A percentile compares a stretch with the other conserved stretches of the same genome.
Evolutionary conservation across 2,329 filamentous ascomycete species (phyloP).

Genomic region (Monosporascus sp.): DNA sequence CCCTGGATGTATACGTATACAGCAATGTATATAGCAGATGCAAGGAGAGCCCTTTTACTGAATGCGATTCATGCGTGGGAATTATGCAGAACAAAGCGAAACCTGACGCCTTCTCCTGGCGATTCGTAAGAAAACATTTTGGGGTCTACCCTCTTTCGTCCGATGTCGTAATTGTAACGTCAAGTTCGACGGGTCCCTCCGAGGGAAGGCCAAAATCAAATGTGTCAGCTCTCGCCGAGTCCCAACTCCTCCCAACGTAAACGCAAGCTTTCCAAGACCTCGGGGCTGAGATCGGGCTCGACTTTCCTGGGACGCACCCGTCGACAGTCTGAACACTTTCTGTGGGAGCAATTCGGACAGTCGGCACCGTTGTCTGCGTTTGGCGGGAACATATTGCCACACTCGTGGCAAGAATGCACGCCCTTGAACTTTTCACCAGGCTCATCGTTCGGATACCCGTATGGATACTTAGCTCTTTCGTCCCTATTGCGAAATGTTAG

Average conservation of each 20-base stretch:
- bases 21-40: too few relatives aligned
- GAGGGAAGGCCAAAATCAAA: constrained; percentile 12
- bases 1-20: too few relatives aligned
- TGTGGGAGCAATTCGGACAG: constrained; percentile 57
- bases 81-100: too few relatives aligned
- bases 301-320: constrained; percentile 55
- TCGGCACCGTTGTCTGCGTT: constrained; percentile 45
- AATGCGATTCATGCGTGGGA: too few relatives aligned
- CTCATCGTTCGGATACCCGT: constrained; percentile 64
- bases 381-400: constrained; percentile 52
- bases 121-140: neutral
- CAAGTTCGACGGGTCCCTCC: neutral
- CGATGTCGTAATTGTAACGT: neutral
- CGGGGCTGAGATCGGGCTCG: constrained; percentile 58
- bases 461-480: constrained; percentile 64
- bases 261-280: constrained; percentile 53
- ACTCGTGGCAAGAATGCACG: constrained; percentile 58
- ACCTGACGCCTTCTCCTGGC: neutral
- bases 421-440: constrained; percentile 48
- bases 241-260: constrained; percentile 46
- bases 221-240: constrained; percentile 2
- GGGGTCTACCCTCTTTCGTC: neutral
- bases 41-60: too few relatives aligned
- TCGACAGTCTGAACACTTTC: constrained; percentile 55
- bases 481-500: constrained; percentile 37